These are phyloP conservation scores for Brasenia schreberi DNA, from an alignment of 164 flowering plant genomes.

Conservation along the genomic window DNA sequence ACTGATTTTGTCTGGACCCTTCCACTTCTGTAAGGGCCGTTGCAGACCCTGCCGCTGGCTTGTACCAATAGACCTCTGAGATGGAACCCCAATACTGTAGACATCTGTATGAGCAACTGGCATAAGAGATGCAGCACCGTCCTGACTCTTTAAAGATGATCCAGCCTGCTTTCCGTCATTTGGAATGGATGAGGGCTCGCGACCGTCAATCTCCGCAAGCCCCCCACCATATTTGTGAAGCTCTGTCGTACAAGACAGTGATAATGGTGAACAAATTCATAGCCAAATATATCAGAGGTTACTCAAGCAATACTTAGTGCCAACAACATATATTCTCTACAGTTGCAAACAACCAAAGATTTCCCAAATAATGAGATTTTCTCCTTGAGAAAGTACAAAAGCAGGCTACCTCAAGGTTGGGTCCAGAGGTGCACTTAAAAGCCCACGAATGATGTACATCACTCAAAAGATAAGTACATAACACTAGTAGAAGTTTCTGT, in stretches of 20 bases:
- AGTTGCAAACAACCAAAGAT: too few species aligned
- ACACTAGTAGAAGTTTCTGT: too few species aligned
- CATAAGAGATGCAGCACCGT: constrained; percentile 15
- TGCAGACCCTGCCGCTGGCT: constrained; percentile 43
- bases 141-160: constrained; percentile 25
- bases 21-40: constrained; percentile 68
- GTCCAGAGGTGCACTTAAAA: too few species aligned
- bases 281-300: too few species aligned
- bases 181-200: constrained; percentile 35
- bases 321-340: too few species aligned
- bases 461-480: too few species aligned
- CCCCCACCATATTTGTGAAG: constrained; percentile 86
- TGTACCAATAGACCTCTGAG: constrained; percentile 49
- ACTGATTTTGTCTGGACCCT: constrained; percentile 96
- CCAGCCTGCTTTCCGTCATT: constrained; percentile 45
- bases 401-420: too few species aligned
- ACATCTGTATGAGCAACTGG: constrained; percentile 52
- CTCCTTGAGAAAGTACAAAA: too few species aligned
- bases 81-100: constrained; percentile 54
- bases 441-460: too few species aligned
- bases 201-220: constrained; percentile 53
- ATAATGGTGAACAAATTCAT: too few species aligned
- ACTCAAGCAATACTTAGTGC: too few species aligned
- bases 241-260: constrained; percentile 30
- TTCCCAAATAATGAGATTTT: too few species aligned